Percentiles rank a stretch among this genome's conserved stretches.
These are phyloP conservation scores for Pholiota microspora DNA, from an alignment of 768 basidiomycete species.

Conservation along the genomic window DNA sequence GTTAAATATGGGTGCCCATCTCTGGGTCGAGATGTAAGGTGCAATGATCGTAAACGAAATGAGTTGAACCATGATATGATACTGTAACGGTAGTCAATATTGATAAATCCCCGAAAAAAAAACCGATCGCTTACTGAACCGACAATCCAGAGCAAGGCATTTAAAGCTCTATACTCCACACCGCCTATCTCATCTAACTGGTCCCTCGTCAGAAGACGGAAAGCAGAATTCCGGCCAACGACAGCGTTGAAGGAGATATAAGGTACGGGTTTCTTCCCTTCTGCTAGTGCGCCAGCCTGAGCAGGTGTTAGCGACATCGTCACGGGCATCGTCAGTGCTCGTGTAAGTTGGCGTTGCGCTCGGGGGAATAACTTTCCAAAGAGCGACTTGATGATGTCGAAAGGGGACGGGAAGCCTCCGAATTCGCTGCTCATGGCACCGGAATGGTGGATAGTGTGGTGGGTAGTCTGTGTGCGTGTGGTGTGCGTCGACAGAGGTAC, in stretches of 20 bases:
- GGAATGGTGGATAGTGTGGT: slow-evolving; percentile 16
- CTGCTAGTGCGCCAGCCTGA: slow-evolving; percentile 29
- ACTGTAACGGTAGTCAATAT: slow-evolving; percentile 44
- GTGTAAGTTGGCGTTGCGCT: slow-evolving; percentile 52
- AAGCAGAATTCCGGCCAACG: slow-evolving; percentile 81
- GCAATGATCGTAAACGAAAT: slow-evolving; percentile 71
- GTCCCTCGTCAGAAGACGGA: slow-evolving; percentile 67
- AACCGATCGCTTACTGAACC: slow-evolving; percentile 52
- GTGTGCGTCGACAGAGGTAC: slow-evolving; percentile 13
- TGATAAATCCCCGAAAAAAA: slow-evolving; percentile 1
- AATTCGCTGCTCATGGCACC: slow-evolving; percentile 44
- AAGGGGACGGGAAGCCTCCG: slow-evolving; percentile 77
- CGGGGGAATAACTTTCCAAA: slow-evolving; percentile 64
- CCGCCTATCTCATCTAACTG: slow-evolving; percentile 92
- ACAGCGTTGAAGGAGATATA: slow-evolving; percentile 86
- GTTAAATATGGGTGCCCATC: slow-evolving; percentile 63
- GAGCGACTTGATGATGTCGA: slow-evolving; percentile 46
- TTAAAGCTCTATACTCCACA: slow-evolving; percentile 87
- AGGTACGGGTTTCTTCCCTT: slow-evolving; percentile 54
- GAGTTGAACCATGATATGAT: slow-evolving; percentile 72
- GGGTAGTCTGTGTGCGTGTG: slow-evolving; percentile 10
- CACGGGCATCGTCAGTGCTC: slow-evolving; percentile 74
- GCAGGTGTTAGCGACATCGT: slow-evolving; percentile 59
- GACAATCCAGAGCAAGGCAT: slow-evolving; percentile 80
- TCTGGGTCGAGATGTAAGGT: slow-evolving; percentile 66